phyloP scores from a whole-genome alignment of 2,329 filamentous ascomycete genomes.

The Parasarocladium wereldwijsianum region DNA sequence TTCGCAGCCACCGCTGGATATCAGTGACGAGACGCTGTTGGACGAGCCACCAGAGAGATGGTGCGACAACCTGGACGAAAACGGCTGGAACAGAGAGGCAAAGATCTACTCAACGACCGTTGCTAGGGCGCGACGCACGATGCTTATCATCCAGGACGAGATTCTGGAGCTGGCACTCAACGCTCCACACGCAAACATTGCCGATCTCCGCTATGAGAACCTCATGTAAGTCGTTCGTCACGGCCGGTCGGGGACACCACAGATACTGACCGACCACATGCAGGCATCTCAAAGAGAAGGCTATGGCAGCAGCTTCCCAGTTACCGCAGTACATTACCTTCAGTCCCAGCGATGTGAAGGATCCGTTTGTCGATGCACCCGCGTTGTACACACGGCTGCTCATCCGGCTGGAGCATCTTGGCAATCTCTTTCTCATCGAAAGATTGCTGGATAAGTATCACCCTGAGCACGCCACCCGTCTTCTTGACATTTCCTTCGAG shows the following conservation, averaged over 20 bases:
- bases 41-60: conserved; percentile 12
- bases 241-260: conserved; percentile 15
- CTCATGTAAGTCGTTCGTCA: conserved; percentile 3
- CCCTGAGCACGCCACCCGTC: conserved; percentile 18
- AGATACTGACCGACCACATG: conserved; percentile 23
- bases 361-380: conserved; percentile 25
- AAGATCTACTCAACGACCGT: conserved; percentile 16
- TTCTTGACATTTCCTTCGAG: conserved; percentile 28
- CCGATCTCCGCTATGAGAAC: conserved; percentile 8
- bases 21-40: conserved; percentile 20
- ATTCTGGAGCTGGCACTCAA: conserved; percentile 15
- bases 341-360: conserved; percentile 32
- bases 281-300: conserved; percentile 30
- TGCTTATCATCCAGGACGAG: conserved; percentile 13
- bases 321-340: conserved; percentile 34
- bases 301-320: conserved; percentile 24
- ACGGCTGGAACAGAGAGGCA: conserved; percentile 22
- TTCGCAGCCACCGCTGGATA: conserved; percentile 23
- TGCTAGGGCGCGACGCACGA: conserved; percentile 11
- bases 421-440: conserved; percentile 43
- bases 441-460: conserved; percentile 32
- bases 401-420: conserved; percentile 31
- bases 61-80: conserved; percentile 12
- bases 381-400: conserved; percentile 27
- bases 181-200: conserved; percentile 15